These are phyloP conservation scores for Neofusicoccum cordaticola DNA, from an alignment of 2,329 filamentous ascomycete species.

Conservation along the genomic window DNA sequence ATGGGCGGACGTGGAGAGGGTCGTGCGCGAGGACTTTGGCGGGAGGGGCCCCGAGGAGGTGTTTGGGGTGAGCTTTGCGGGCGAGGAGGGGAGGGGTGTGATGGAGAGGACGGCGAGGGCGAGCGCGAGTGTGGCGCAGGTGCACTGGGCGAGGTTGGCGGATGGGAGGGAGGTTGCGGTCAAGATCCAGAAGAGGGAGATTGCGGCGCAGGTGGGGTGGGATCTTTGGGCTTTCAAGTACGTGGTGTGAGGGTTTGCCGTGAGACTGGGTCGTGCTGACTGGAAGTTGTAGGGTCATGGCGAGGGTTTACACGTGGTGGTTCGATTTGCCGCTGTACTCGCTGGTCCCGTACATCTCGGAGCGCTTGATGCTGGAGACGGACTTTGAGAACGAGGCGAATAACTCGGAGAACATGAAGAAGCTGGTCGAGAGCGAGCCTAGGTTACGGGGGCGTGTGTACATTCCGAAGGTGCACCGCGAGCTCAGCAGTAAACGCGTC, in stretches of 20 bases:
- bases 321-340: constrained; percentile 93
- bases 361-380: constrained; percentile 88
- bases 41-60: constrained; percentile 80
- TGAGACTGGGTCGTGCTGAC: constrained; percentile 2
- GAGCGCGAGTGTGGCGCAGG: constrained; percentile 91
- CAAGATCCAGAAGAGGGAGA: constrained; percentile 96
- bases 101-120: constrained; percentile 72
- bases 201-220: constrained; percentile 85
- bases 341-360: constrained; percentile 87
- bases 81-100: constrained; percentile 60
- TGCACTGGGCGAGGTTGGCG: constrained; percentile 84
- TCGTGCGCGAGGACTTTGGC: constrained; percentile 87
- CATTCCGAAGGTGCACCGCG: constrained; percentile 78
- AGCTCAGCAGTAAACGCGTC: constrained; percentile 77
- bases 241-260: constrained; percentile 25
- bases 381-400: constrained; percentile 90
- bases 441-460: constrained; percentile 78
- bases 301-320: constrained; percentile 76
- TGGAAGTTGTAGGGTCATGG: constrained; percentile 60
- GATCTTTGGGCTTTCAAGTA: constrained; percentile 94
- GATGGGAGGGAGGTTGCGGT: constrained; percentile 92
- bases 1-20: constrained; percentile 80
- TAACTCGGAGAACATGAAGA: constrained; percentile 82
- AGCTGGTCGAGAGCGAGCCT: constrained; percentile 71
- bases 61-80: constrained; percentile 81